Base-by-base conservation (phyloP, 2,329 filamentous ascomycete species). In the Bipolaris sorokiniana region DNA sequence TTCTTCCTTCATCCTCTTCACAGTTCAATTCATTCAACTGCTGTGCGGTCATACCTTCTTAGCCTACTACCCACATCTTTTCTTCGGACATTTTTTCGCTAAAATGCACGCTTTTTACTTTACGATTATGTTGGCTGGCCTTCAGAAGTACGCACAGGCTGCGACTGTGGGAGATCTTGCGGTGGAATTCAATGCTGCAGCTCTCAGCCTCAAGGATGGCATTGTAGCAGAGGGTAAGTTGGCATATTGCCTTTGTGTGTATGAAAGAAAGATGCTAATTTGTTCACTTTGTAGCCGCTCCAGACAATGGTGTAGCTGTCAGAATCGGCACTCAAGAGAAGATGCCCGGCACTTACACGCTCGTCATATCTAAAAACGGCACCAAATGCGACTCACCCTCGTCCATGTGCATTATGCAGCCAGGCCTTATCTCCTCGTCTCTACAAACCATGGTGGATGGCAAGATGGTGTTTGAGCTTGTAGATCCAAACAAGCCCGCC, bases 151-250 rank as follows among this genome's bases (percentile, higher is more conserved):
- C 37, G 36, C 37, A 38, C 33, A 15, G 36, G 26, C 13, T 22
- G 16, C 36, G 36, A 34, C 46, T 26, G 37, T 48, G 36, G 46
- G 36, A n/a, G 26, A 38, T 48, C 46, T 48, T 40, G 22, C 20
- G 13, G 33, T 48, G 20, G 33, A 48, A 40, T 48, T 48, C 23
- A 38, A 38, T 23, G 37, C 33, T 16, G 33, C 23, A 26, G 46
- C 22, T 48, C 15, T 34, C 23, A 48, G 33, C 37, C 5, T 31
- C 33, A 20, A 9, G 23, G 13, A 13, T 48, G 36, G 46, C 26
- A 18, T 48, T 38, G 31, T 48, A 16, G 33, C 23, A 48, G 46
- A 48, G 46, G 3, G 46, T 48, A 48, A 40, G 46, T 48, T 40
- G n/a, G 10, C n/a, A 26, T 48, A 13, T 38, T 26, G 3, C 28